Base-by-base conservation (phyloP, 176 grass and related monocot genomes). In the Oryza glumipatula region DNA sequence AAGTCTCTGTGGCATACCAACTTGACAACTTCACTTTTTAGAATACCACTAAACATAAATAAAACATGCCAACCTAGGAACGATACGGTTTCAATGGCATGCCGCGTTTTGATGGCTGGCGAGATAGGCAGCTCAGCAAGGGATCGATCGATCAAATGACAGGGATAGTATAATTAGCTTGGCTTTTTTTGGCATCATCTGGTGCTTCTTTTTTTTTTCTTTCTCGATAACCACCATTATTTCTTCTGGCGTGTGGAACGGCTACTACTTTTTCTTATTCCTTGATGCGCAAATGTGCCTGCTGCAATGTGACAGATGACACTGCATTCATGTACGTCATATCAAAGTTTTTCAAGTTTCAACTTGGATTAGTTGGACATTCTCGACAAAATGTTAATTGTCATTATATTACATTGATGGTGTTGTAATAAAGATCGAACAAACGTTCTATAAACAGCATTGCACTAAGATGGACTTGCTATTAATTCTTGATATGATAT, bases 1-100 rank as follows among this genome's bases (percentile, higher is more conserved):
- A 85, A 93, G n/a, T 86, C 61, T 80, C 51, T 75, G 66, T 65
- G 60, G 82, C 68, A 81, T 86, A 71, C 46, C 69, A 73, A 56
- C 52, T 56, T 56, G 52, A 56, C 5, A 56, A 56, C 77, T 65
- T 70, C 38, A 76, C 80, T 88, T 83, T 72, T 83, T 72, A 14
- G n/a, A 61, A 43, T 78, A 61, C 86, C 80, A 78, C 80, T 83
- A 72, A 76, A 39, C 65, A 65, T 83, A 83, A 88, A 88, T 15
- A 78, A 83, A 54, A 44, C 22, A 38, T 67, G 33, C 67, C 80
- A 78, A 45, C 58, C 56, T 83, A 88, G 67, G n/a, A 88, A 72
- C 30, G 67, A 83, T 83, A 78, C 78, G 58, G n/a, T 41, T 38
- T n/a, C 52, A 56, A 15, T 56, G 32, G 54, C 44, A 78, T 66